Conservation (phyloP, 179 eudicot species). For the Actinidia arguta region DNA sequence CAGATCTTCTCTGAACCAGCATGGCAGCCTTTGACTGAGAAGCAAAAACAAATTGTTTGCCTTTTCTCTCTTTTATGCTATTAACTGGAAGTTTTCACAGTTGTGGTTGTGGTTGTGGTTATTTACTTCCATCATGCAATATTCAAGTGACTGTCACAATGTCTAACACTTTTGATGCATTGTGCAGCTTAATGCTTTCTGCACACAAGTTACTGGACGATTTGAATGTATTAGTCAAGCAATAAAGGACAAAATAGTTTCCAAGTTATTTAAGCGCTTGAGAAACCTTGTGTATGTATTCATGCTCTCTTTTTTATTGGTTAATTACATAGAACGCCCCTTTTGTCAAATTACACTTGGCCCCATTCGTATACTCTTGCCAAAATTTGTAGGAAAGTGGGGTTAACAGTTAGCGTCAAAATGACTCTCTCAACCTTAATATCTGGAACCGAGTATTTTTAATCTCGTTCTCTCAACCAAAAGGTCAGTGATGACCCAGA, state of each 20-base stretch:
- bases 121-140: no score
- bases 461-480: neutral
- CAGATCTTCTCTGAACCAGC: constrained; percentile 39
- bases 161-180: neutral
- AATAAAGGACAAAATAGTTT: constrained; percentile 47
- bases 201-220: constrained; percentile 56
- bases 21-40: constrained; percentile 47
- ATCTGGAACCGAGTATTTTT: neutral
- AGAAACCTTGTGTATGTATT: constrained; percentile 64
- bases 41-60: constrained; percentile 56
- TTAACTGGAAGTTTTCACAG: constrained; percentile 37
- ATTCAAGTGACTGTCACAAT: no score
- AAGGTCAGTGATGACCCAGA: neutral
- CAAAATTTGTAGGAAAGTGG: neutral
- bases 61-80: constrained; percentile 63
- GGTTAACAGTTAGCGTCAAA: neutral
- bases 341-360: neutral
- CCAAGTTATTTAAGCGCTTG: constrained; percentile 61
- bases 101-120: neutral
- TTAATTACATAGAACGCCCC: neutral
- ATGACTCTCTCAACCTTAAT: neutral
- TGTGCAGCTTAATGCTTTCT: constrained; percentile 57
- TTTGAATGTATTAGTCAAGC: constrained; percentile 50
- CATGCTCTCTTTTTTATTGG: constrained; percentile 9
- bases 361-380: neutral